These are phyloP conservation scores for Corymbia citriodora DNA, from an alignment of 441 rosid species.

Conservation along the genomic window DNA sequence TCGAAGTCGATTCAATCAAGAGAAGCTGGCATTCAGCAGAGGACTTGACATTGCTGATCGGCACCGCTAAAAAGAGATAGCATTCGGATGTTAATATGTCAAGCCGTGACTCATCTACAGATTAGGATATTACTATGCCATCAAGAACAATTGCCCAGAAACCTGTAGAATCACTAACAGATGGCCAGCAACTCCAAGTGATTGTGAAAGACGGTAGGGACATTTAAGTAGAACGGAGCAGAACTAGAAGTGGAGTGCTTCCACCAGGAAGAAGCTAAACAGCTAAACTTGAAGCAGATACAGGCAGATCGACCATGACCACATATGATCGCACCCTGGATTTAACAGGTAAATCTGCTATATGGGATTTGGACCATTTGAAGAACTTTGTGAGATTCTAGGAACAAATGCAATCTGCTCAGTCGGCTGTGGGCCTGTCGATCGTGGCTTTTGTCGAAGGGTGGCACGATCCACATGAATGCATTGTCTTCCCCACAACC, in stretches of 20 bases:
- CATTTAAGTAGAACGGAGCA: background rate
- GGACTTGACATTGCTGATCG: background rate
- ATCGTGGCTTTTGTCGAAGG: background rate
- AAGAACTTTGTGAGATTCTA: background rate
- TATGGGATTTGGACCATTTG: background rate
- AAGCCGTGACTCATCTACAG: background rate
- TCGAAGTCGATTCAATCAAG: background rate
- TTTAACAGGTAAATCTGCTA: background rate
- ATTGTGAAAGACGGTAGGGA: background rate
- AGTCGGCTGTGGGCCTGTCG: background rate
- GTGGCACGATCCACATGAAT: conserved; percentile 15
- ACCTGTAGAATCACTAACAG: background rate
- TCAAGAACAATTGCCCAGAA: background rate
- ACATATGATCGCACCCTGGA: background rate
- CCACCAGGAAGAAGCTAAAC: conserved; percentile 23
- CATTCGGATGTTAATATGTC: background rate
- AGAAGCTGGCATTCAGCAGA: background rate
- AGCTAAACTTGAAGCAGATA: background rate
- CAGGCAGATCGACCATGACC: background rate
- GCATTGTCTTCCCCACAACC: conserved; percentile 12
- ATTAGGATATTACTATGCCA: background rate
- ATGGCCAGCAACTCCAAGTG: background rate
- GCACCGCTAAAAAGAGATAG: background rate
- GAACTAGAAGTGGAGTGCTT: conserved; percentile 5
- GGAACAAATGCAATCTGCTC: conserved; percentile 6